Conservation (phyloP, 140 eudicot species). For the Erigeron philadelphicus region DNA sequence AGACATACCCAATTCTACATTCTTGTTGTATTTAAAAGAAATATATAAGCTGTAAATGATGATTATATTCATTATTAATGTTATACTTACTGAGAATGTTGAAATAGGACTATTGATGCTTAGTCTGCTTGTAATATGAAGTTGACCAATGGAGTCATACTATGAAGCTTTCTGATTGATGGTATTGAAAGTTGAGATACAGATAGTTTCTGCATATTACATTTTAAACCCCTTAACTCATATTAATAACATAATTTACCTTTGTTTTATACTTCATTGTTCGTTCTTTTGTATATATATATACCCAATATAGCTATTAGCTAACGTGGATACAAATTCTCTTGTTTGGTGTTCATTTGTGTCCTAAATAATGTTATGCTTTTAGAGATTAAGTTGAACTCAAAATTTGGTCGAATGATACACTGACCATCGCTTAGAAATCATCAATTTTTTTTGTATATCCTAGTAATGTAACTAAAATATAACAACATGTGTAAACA, state of each 20-base stretch:
- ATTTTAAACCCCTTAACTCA: conserved; percentile 2
- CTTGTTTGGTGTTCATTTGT: no score
- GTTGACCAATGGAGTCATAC: conserved; percentile 16
- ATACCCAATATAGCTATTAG: no score
- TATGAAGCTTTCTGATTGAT: neutral
- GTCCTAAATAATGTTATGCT: no score
- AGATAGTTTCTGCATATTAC: conserved; percentile 16
- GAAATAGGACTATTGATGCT: conserved; percentile 18
- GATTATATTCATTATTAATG: neutral
- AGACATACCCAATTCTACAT: neutral
- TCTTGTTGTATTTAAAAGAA: conserved; percentile 25
- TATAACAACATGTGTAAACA: no score
- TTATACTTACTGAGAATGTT: conserved; percentile 6
- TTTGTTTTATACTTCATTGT: neutral
- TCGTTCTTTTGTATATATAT: neutral
- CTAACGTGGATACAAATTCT: neutral
- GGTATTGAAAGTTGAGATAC: neutral
- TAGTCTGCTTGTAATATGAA: conserved; percentile 13
- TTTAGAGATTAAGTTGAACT: no score
- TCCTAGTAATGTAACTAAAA: no score
- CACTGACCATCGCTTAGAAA: no score
- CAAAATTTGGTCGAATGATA: no score
- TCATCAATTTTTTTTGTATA: no score
- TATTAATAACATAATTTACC: neutral
- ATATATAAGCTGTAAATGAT: neutral